Evolutionary conservation across 2,329 filamentous ascomycete genomes (phyloP).

Genomic region (Claviceps pazoutovae): DNA sequence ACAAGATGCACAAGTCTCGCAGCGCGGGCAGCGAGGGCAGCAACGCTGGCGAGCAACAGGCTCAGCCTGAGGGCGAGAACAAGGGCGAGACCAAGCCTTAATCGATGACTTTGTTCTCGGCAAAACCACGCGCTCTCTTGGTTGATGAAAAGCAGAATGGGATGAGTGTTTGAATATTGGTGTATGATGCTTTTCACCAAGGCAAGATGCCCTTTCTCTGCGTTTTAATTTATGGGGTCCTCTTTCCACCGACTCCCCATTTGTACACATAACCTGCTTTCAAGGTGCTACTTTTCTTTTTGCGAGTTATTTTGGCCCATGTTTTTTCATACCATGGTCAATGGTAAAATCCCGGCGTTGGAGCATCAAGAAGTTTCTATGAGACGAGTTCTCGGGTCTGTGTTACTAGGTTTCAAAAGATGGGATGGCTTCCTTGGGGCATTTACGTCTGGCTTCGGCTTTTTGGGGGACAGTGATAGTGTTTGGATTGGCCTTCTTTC

Average conservation of each 20-base stretch:
- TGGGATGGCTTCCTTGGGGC: constrained; percentile 20
- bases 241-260: background rate
- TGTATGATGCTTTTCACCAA: constrained; percentile 8
- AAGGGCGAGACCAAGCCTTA: constrained; percentile 61
- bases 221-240: constrained; percentile 19
- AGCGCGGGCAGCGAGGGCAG: constrained; percentile 37
- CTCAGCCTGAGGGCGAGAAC: constrained; percentile 52
- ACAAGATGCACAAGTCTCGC: constrained; percentile 99
- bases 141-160: background rate
- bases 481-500: constrained; percentile 20
- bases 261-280: constrained; percentile 38
- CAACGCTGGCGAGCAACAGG: constrained; percentile 36
- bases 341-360: constrained; percentile 32
- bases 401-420: constrained; percentile 31
- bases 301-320: constrained; percentile 26
- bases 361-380: constrained; percentile 34
- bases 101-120: constrained; percentile 16
- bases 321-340: constrained; percentile 32
- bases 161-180: constrained; percentile 17
- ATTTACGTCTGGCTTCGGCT: too few relatives aligned
- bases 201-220: constrained; percentile 15
- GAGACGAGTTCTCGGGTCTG: constrained; percentile 25
- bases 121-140: background rate
- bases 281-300: constrained; percentile 20
- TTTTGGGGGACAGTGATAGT: constrained; percentile 21